These are phyloP conservation scores for Prunus mira DNA, from an alignment of 306 rosid genomes.

Conservation along the genomic window DNA sequence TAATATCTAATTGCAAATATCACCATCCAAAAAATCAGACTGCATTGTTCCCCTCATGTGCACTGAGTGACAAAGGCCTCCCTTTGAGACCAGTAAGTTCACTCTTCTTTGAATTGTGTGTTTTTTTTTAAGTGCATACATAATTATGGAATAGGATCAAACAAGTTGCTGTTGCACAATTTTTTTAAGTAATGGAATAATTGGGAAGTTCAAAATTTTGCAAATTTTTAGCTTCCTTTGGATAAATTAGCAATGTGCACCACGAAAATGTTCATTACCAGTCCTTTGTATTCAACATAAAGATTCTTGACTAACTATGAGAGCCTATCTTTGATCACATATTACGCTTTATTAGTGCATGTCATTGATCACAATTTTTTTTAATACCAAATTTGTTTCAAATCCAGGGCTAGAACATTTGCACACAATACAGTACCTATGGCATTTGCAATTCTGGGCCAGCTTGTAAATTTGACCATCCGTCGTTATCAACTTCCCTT, in stretches of 20 bases:
- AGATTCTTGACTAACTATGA: background rate
- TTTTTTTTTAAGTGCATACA: background rate
- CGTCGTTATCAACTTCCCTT: slow-evolving; percentile 43
- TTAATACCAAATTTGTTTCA: slow-evolving; percentile 5
- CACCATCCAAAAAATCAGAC: slow-evolving; percentile 77
- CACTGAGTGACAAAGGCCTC: slow-evolving; percentile 81
- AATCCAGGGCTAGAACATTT: slow-evolving; percentile 71
- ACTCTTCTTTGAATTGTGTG: background rate
- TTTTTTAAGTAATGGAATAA: too few species aligned
- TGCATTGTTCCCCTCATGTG: slow-evolving; percentile 40
- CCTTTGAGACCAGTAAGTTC: slow-evolving; percentile 92
- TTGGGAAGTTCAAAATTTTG: background rate
- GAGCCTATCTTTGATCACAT: background rate
- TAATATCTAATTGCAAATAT: slow-evolving; percentile 73
- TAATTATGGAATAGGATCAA: background rate
- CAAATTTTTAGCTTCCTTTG: background rate
- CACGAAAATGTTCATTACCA: background rate
- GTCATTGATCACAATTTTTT: background rate
- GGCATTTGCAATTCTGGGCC: slow-evolving; percentile 97
- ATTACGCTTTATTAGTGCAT: background rate
- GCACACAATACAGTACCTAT: slow-evolving; percentile 71
- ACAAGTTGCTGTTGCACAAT: background rate
- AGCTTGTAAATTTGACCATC: slow-evolving; percentile 84
- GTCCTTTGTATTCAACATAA: background rate
- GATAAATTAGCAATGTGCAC: background rate